Base-by-base conservation (phyloP, 371 early-diverging fungal species). In the Haplosporangium sp. region DNA sequence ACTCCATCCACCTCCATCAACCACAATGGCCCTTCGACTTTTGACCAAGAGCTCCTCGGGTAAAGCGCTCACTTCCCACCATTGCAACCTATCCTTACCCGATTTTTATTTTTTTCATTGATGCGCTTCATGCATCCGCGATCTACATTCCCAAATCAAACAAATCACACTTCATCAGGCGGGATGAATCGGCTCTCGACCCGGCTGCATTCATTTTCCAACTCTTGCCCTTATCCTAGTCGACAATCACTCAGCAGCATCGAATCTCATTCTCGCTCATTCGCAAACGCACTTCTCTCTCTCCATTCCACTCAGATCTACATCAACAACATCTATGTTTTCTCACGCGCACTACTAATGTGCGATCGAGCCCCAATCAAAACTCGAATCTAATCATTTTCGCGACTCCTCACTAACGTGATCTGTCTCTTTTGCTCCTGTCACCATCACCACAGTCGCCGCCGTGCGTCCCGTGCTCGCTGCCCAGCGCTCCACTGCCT, bases 1-100 rank as follows among this genome's bases (percentile, higher is more conserved):
- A 61, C 38, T 55, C 66, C 29, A 29, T 29, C 29, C 29, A 29
- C 29, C 29, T 29, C 54, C 46, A 53, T 62, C 69, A 48, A 45
- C 38, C 64, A 67, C 64, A 63, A 79, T 79, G 80, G 73, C 80
- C 80, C 80, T 79, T 55, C 65, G 80, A 60, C 80, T 79, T 79
- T 73, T 79, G 80, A 73, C 80, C 73, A 79, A 79, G 80, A 79
- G 80, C 80, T 67, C 80, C 68, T 68, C 80, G 80, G 80, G 80
- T 79, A 79, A 79, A 45, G 13, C 62, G 50, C 29, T 46, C 55
- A 21, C 21, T 56, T 4, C 12, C 14, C 18, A 21, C 37, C 6
- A 59, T 9, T 40, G 20, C 21, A 3, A 8, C 64, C 41, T 47
- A 41, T 38, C 20, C 13, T 37, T 50, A 53, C 55, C 18, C 9